Base-by-base conservation (phyloP, 306 rosid genomes). In the Pterocarpus santalinus region DNA sequence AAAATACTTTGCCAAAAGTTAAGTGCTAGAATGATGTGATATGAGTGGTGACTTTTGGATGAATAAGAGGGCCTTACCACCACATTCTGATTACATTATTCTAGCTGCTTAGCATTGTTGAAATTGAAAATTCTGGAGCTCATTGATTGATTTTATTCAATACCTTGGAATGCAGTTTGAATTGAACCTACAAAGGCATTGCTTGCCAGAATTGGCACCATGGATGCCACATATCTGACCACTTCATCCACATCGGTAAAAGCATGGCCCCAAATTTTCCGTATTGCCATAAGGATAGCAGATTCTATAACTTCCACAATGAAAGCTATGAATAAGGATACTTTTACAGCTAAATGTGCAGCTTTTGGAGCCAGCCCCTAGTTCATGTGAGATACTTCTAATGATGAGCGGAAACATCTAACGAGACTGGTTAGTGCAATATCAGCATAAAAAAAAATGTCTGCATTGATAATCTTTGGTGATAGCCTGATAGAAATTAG, bases 381-480 rank as follows among this genome's bases (percentile, higher is more conserved):
- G 76, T 82, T 92, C 96, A 69, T 92, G 90, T 55, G 98, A 90
- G 61, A 90, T 91, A 72, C 98, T 87, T 55, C 91, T 92, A 79
- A 97, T 94, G 81, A 72, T 34, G 6, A 73, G 36, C 14, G 15
- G 28, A 67, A 75, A 28, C 72, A 67, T 65, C 30, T 7, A 53
- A 68, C 34, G 14, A 76, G 17, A 64, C 53, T 69, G 1, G 39
- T 68, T 44, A 76, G 65, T 2, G 7, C 71, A 36, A 65, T 15
- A 47, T 1, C 32, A 46, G 30, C 63, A 72, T 35, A 52, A 8
- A 30, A 9, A 9, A 9, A 76, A n/a, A 61, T 16, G 30, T 11
- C 4, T 47, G 53, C 3, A 11, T 2, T 47, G 0, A 5, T 8
- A 43, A 38, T 38, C 1, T 38, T 38, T 38, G 7, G 7, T 38